Conservation (phyloP, 345 rosid genomes). For the Raphanus sativus region DNA sequence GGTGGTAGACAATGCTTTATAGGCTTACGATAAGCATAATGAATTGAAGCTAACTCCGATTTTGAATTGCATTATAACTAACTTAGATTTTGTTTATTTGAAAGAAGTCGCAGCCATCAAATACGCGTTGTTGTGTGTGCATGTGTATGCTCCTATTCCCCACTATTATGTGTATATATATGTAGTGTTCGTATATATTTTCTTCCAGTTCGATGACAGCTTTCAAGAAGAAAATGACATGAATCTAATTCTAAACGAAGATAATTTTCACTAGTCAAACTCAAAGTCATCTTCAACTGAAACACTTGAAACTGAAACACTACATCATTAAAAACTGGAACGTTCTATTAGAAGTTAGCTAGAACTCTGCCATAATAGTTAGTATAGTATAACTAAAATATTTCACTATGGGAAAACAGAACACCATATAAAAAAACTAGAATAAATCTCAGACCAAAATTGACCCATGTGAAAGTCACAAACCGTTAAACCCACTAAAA, state of each 20-base stretch:
- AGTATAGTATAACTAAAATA: too few species aligned
- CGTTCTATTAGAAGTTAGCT: too few species aligned
- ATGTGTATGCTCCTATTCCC: too few species aligned
- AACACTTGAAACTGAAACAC: background rate
- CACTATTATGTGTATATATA: background rate
- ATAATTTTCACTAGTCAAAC: slow-evolving; percentile 3
- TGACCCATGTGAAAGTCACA: too few species aligned
- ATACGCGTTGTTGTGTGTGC: background rate
- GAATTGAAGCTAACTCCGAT: background rate
- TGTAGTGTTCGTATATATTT: background rate
- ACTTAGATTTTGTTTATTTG: background rate
- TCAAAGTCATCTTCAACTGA: slow-evolving; percentile 8
- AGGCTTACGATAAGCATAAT: background rate
- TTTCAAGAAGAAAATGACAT: background rate
- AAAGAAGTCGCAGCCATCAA: too few species aligned
- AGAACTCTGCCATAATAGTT: too few species aligned
- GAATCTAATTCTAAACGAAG: background rate
- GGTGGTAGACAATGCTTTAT: background rate
- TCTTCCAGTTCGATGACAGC: background rate
- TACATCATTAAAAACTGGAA: background rate
- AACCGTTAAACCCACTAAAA: too few species aligned
- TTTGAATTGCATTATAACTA: background rate
- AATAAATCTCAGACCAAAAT: too few species aligned
- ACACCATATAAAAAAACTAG: too few species aligned
- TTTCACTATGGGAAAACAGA: too few species aligned